phyloP scores from a whole-genome alignment of 345 rosid species.

The Crucihimalaya himalaica region DNA sequence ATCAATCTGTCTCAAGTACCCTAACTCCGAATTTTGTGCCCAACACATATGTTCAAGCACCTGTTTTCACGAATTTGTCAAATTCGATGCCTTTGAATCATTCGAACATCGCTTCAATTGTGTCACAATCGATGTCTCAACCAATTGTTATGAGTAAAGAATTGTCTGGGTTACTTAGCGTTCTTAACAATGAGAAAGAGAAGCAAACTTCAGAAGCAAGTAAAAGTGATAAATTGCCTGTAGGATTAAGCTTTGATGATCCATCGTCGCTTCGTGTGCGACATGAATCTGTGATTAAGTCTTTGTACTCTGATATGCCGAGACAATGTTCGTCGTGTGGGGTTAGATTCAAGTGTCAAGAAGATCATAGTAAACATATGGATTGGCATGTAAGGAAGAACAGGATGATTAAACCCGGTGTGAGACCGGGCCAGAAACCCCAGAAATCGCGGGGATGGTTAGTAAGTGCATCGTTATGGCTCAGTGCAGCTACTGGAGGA shows the following conservation, averaged over 20 bases:
- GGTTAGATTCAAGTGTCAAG: constrained; percentile 40
- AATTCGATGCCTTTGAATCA: neutral
- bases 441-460: constrained; percentile 32
- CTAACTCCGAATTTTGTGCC: neutral
- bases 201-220: neutral
- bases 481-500: constrained; percentile 20
- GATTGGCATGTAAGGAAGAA: constrained; percentile 54
- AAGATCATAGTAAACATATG: constrained; percentile 49
- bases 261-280: constrained; percentile 27
- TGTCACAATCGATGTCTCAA: neutral
- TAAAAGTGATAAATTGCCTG: neutral
- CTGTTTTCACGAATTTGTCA: neutral
- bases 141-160: constrained; percentile 24
- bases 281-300: constrained; percentile 36
- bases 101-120: constrained; percentile 1
- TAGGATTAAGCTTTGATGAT: constrained; percentile 29
- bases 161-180: neutral
- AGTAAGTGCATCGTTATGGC: constrained; percentile 22
- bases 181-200: constrained; percentile 1
- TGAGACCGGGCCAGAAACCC: neutral
- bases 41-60: neutral
- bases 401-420: neutral
- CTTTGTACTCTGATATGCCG: constrained; percentile 45
- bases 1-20: constrained; percentile 1
- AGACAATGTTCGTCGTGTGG: constrained; percentile 49